Evolutionary conservation across 805 yeast species (phyloP).

Genomic region (Candida ortonii): DNA sequence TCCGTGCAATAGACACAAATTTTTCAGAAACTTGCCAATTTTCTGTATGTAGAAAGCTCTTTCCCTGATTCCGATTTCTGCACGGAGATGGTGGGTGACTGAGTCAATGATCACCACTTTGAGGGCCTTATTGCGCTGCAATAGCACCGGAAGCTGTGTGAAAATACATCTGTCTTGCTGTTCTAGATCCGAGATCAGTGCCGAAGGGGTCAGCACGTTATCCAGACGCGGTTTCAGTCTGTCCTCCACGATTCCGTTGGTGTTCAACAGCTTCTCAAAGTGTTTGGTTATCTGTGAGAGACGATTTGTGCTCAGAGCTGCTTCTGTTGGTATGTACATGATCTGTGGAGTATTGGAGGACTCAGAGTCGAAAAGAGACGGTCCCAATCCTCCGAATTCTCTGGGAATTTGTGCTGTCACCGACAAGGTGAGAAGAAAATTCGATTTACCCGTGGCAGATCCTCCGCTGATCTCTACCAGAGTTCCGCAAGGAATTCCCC

Average conservation of each 20-base stretch:
- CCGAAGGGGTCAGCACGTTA: slow-evolving; percentile 30
- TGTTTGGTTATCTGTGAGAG: slow-evolving; percentile 43
- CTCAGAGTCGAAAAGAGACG: slow-evolving; percentile 23
- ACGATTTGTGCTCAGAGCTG: slow-evolving; percentile 64
- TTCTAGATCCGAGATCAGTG: slow-evolving; percentile 49
- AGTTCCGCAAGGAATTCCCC: slow-evolving; percentile 52
- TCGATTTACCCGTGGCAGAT: slow-evolving; percentile 85
- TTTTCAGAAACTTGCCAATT: slow-evolving; percentile 46
- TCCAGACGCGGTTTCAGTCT: slow-evolving; percentile 33
- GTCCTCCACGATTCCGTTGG: slow-evolving; percentile 33
- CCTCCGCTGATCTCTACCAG: slow-evolving; percentile 81
- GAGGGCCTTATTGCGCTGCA: slow-evolving; percentile 39
- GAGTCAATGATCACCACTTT: slow-evolving; percentile 75
- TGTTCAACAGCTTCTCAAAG: slow-evolving; percentile 30
- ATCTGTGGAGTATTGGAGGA: slow-evolving; percentile 33
- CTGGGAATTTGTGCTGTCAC: slow-evolving; percentile 53
- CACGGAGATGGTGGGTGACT: slow-evolving; percentile 75
- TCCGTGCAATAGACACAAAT: slow-evolving; percentile 43
- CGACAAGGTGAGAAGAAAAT: slow-evolving; percentile 65
- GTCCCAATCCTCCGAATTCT: slow-evolving; percentile 45
- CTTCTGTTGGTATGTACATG: slow-evolving; percentile 81
- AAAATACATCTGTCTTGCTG: slow-evolving; percentile 69
- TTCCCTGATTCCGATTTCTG: slow-evolving; percentile 47
- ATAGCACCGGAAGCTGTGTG: slow-evolving; percentile 64
- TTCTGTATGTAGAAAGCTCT: slow-evolving; percentile 42